A percentile compares a stretch with the other conserved stretches of the same genome.
phyloP scores from a whole-genome alignment of 1,139 yeast genomes.

The Yamadazyma mexicana region DNA sequence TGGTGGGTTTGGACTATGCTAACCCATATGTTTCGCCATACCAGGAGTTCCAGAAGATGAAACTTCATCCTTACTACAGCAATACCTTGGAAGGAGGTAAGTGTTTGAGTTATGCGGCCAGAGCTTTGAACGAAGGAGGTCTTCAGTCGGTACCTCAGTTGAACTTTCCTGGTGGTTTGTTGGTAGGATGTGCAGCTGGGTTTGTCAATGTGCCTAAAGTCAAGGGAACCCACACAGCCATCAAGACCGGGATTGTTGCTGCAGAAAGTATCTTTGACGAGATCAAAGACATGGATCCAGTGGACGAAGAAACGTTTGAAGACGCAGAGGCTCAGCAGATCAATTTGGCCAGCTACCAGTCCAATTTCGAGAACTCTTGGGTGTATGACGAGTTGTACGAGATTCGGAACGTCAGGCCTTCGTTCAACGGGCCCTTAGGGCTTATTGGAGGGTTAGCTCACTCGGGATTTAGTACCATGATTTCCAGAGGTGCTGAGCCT shows the following conservation, averaged over 20 bases:
- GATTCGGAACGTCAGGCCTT: constrained; percentile 89
- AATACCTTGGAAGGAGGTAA: constrained; percentile 80
- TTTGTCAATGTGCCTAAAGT: constrained; percentile 95
- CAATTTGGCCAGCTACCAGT: constrained; percentile 59
- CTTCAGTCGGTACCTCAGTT: constrained; percentile 86
- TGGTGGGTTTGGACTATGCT: constrained; percentile 86
- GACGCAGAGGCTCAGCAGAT: constrained; percentile 39
- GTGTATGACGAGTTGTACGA: constrained; percentile 75
- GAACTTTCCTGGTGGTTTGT: constrained; percentile 91
- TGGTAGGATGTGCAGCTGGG: constrained; percentile 95
- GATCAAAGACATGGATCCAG: constrained; percentile 48
- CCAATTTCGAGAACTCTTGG: constrained; percentile 75
- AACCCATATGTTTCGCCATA: constrained; percentile 95
- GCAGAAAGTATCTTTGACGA: constrained; percentile 78
- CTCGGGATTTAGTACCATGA: constrained; percentile 80
- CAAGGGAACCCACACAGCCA: constrained; percentile 97
- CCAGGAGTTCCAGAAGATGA: constrained; percentile 93
- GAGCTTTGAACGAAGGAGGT: constrained; percentile 97
- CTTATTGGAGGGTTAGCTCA: constrained; percentile 76
- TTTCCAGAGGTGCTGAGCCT: constrained; percentile 77
- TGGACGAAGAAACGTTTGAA: constrained; percentile 49
- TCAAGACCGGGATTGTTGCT: constrained; percentile 92
- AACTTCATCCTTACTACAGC: constrained; percentile 84
- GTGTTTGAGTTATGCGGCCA: constrained; percentile 90
- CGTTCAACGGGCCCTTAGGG: constrained; percentile 74